A percentile compares a stretch with the other conserved stretches of the same genome.
Conservation (phyloP, 352 stramenopile genomes). For the Bremia lactucae region DNA sequence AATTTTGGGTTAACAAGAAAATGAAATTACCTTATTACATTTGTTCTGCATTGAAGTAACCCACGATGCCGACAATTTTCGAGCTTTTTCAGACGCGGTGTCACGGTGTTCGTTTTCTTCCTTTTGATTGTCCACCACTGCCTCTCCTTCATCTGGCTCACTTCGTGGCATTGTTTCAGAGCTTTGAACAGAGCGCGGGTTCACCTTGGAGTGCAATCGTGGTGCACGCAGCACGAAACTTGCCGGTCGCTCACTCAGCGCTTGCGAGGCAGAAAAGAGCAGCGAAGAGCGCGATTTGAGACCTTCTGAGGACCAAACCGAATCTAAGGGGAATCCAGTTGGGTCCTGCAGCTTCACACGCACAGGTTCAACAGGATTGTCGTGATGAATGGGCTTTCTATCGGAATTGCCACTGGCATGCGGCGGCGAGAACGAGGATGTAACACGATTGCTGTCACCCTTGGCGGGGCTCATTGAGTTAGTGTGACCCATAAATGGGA, state of each 20-base stretch:
- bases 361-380: slow-evolving; percentile 37
- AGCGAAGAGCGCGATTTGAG: slow-evolving; percentile 32
- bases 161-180: slow-evolving; percentile 14
- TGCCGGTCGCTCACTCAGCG: slow-evolving; percentile 10
- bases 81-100: slow-evolving; percentile 8
- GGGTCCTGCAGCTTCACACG: slow-evolving; percentile 51
- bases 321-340: slow-evolving; percentile 23
- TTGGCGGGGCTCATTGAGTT: slow-evolving; percentile 36
- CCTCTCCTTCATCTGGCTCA: slow-evolving; percentile 17
- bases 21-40: slow-evolving; percentile 17
- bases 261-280: slow-evolving; percentile 34
- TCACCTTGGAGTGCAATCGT: slow-evolving; percentile 10
- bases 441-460: slow-evolving; percentile 8
- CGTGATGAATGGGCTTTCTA: slow-evolving; percentile 25
- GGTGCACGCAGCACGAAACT: slow-evolving; percentile 21
- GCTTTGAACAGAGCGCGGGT: slow-evolving; percentile 17
- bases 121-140: slow-evolving; percentile 30
- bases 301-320: slow-evolving; percentile 56
- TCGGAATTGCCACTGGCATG: slow-evolving; percentile 4
- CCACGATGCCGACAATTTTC: slow-evolving; percentile 11
- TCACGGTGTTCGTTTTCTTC: slow-evolving; percentile 16
- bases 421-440: slow-evolving; percentile 1
- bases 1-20: background rate
- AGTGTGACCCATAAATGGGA: slow-evolving; percentile 24
- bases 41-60: slow-evolving; percentile 4